These are phyloP conservation scores for Trametes cinnabarina DNA, from an alignment of 768 basidiomycete species.

Conservation along the genomic window DNA sequence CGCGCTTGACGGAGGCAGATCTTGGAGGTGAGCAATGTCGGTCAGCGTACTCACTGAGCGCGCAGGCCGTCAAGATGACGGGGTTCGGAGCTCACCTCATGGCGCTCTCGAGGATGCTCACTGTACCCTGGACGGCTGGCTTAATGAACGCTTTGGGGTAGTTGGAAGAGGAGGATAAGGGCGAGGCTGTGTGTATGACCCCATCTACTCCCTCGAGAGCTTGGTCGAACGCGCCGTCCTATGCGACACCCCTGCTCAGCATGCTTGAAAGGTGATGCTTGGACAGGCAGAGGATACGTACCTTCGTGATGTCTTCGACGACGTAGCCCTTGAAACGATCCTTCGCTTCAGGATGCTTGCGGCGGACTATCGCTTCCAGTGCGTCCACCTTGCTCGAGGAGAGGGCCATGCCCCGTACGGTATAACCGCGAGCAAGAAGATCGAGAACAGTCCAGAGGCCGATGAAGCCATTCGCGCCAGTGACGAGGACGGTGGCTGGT, in stretches of 20 bases:
- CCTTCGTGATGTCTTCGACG: conserved; percentile 1
- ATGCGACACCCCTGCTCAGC: too few species aligned
- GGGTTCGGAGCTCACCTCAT: conserved; percentile 35
- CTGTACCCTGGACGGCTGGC: conserved; percentile 73
- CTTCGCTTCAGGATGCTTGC: neutral
- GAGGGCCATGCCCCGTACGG: conserved; percentile 62
- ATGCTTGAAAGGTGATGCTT: too few species aligned
- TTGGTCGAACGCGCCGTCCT: conserved; percentile 72
- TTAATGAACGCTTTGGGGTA: conserved; percentile 53
- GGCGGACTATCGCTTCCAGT: conserved; percentile 45
- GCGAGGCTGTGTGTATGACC: conserved; percentile 66
- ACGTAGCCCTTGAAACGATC: neutral
- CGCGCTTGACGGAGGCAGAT: conserved; percentile 47
- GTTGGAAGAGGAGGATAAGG: conserved; percentile 45
- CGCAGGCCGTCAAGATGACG: neutral
- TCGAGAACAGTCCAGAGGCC: conserved; percentile 52
- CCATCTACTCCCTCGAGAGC: conserved; percentile 72
- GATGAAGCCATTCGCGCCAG: conserved; percentile 57
- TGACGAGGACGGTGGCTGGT: conserved; percentile 42
- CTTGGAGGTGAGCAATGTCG: neutral
- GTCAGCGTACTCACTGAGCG: conserved; percentile 14
- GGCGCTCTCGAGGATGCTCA: conserved; percentile 58
- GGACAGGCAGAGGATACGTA: too few species aligned
- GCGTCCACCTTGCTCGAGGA: conserved; percentile 53
- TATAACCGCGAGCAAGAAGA: conserved; percentile 57